Percentiles rank a stretch among this genome's conserved stretches.
Conservation (phyloP, 169 alveolate genomes). For the Eimeria maxima region DNA sequence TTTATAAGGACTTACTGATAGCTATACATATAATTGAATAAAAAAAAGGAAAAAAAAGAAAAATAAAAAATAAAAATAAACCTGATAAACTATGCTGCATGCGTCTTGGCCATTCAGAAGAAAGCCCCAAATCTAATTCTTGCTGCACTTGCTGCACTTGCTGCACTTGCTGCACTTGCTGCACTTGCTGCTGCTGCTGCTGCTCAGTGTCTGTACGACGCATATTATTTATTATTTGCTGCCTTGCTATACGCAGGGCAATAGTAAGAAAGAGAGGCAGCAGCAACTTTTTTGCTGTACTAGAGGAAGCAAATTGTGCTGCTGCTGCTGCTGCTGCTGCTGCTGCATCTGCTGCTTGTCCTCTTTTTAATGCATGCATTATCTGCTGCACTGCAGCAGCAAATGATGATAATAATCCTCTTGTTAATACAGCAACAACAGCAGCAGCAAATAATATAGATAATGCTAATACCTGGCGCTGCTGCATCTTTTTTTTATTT, state of each 20-base stretch:
- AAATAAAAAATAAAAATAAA: too few species aligned
- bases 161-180: not conserved
- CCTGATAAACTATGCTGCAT: too few species aligned
- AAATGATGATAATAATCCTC: not conserved
- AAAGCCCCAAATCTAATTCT: not conserved
- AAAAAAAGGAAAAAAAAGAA: too few species aligned
- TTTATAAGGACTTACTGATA: too few species aligned
- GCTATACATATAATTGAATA: too few species aligned
- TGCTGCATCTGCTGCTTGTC: too few species aligned
- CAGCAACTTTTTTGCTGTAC: not conserved
- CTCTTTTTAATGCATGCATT: too few species aligned
- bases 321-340: constrained; percentile 18
- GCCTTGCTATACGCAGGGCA: not conserved
- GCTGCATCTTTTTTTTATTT: too few species aligned
- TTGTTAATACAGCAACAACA: not conserved
- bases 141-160: constrained; percentile 13
- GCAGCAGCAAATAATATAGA: too few species aligned
- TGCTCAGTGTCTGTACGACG: too few species aligned
- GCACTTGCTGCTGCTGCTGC: not conserved
- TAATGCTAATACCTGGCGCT: too few species aligned
- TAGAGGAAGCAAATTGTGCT: not conserved
- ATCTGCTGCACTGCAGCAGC: not conserved
- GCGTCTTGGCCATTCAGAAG: not conserved
- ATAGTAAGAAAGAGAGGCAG: not conserved
- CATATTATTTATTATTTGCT: too few species aligned